These are phyloP conservation scores for Hyparrhenia diplandra DNA, from an alignment of 176 grass and related monocot species.

Conservation along the genomic window DNA sequence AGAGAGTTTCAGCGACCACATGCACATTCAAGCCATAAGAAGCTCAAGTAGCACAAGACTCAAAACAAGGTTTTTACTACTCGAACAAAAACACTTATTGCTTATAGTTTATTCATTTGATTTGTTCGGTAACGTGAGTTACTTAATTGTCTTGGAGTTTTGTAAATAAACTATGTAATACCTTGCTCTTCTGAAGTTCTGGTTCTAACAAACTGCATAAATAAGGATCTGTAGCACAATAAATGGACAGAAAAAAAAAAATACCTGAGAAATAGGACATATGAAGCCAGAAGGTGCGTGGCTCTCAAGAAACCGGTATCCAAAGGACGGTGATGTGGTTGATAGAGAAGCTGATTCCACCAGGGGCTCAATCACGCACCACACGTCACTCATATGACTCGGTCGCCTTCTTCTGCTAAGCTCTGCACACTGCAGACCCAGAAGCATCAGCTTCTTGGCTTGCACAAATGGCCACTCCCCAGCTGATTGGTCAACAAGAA, in stretches of 20 bases:
- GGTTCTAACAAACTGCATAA: neutral
- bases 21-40: neutral
- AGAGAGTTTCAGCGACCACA: too few species aligned
- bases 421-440: constrained; percentile 71
- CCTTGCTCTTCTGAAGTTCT: neutral
- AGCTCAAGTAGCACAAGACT: neutral
- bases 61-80: neutral
- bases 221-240: neutral
- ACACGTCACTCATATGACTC: constrained; percentile 51
- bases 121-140: neutral
- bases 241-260: neutral
- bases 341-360: constrained; percentile 33
- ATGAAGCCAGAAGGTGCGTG: constrained; percentile 53
- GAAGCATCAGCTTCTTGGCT: constrained; percentile 67
- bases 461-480: constrained; percentile 79
- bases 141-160: neutral
- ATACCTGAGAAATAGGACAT: constrained; percentile 81
- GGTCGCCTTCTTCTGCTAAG: constrained; percentile 50
- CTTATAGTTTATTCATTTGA: neutral
- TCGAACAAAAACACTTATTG: neutral
- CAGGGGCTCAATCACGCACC: constrained; percentile 62
- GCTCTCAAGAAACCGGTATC: constrained; percentile 7
- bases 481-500: constrained; percentile 48
- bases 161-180: neutral
- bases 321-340: neutral